Percentiles rank a stretch among this genome's conserved stretches.
These are phyloP conservation scores for Neurospora tetrasperma DNA, from an alignment of 495 filamentous ascomycete genomes.

Conservation along the genomic window DNA sequence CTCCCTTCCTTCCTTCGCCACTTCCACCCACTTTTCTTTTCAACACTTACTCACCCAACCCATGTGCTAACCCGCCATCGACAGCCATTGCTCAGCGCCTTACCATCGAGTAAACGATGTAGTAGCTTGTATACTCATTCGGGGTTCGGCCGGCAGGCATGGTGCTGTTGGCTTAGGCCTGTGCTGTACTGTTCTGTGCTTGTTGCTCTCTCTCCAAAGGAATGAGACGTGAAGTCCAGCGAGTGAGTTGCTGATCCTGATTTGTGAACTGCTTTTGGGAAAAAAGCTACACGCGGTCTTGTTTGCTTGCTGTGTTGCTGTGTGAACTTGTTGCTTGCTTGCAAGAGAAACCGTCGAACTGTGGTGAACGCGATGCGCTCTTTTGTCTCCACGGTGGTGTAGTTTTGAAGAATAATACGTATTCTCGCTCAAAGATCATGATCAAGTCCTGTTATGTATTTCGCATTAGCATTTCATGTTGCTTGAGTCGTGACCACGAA, in stretches of 20 bases:
- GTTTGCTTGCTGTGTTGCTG: background rate
- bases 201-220: background rate
- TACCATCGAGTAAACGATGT: background rate
- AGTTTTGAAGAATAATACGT: background rate
- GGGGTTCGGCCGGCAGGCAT: background rate
- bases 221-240: background rate
- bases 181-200: background rate
- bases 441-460: slow-evolving; percentile 11
- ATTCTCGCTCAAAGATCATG: background rate
- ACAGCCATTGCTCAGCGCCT: background rate
- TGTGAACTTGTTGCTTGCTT: background rate
- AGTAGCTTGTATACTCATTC: background rate
- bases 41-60: background rate
- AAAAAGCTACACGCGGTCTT: background rate
- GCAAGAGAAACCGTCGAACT: background rate
- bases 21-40: background rate
- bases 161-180: background rate
- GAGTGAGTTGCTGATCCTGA: background rate
- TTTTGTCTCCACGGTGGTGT: background rate
- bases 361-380: background rate
- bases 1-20: background rate
- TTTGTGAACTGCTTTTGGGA: background rate
- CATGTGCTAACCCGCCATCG: background rate
- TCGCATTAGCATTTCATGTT: background rate
- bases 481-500: background rate